phyloP scores from a whole-genome alignment of 2,329 filamentous ascomycete species.

The Calonectria pseudoreteaudii region DNA sequence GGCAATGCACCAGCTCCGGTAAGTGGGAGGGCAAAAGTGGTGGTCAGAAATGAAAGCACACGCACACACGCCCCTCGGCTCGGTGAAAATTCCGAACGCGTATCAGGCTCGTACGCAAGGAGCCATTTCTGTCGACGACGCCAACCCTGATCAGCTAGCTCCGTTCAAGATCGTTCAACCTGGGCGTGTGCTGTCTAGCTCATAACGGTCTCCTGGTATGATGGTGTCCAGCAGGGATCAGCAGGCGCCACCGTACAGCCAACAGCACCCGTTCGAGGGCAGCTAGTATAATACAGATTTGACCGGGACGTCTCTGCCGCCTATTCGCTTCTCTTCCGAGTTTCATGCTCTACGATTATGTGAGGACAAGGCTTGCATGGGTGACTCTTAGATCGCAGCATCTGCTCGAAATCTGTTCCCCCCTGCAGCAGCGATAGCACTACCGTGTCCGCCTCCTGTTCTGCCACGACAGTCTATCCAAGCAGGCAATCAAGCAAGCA shows the following conservation, averaged over 20 bases:
- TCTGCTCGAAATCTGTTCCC: background rate
- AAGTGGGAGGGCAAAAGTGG: background rate
- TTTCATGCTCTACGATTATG: background rate
- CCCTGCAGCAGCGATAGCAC: background rate
- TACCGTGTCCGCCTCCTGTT: background rate
- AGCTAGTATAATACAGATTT: background rate
- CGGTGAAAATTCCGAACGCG: background rate
- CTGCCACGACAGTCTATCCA: background rate
- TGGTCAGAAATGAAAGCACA: background rate
- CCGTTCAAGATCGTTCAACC: background rate
- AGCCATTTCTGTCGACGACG: background rate
- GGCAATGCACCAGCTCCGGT: background rate
- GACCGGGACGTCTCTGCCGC: background rate
- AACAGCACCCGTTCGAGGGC: background rate
- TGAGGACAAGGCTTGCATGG: background rate
- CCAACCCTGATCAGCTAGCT: background rate
- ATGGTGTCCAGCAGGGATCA: conserved; percentile 4
- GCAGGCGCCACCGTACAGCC: background rate
- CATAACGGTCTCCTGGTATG: background rate
- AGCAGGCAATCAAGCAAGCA: too few species aligned
- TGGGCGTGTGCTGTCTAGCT: background rate
- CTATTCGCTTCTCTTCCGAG: background rate
- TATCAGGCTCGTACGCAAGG: background rate
- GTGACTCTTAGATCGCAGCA: background rate
- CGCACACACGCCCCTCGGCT: background rate